These are phyloP conservation scores for Penicillium roqueforti DNA, from an alignment of 495 filamentous ascomycete genomes.

Conservation along the genomic window DNA sequence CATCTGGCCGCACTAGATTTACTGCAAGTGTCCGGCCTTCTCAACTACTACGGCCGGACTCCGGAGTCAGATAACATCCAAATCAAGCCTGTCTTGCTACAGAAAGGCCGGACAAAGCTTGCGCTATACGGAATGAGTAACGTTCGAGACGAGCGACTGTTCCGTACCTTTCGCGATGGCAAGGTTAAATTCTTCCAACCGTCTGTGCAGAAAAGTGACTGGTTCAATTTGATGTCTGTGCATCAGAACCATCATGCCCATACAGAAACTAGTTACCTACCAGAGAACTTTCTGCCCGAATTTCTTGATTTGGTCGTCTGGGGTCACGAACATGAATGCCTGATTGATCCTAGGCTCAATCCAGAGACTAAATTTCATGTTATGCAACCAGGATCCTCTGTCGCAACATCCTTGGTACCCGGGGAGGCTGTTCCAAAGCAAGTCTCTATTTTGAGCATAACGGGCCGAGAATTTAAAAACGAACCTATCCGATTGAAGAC, in stretches of 20 bases:
- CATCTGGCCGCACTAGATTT: slow-evolving; percentile 86
- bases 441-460: slow-evolving; percentile 78
- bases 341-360: slow-evolving; percentile 78
- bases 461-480: slow-evolving; percentile 74
- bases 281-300: slow-evolving; percentile 88
- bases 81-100: slow-evolving; percentile 84
- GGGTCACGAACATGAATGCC: slow-evolving; percentile 97
- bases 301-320: slow-evolving; percentile 91
- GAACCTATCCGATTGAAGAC: slow-evolving; percentile 80
- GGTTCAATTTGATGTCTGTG: slow-evolving; percentile 94
- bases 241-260: slow-evolving; percentile 96
- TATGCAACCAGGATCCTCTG: slow-evolving; percentile 95
- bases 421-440: slow-evolving; percentile 93
- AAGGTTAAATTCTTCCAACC: slow-evolving; percentile 93
- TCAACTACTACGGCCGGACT: slow-evolving; percentile 94
- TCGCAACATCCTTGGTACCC: slow-evolving; percentile 85
- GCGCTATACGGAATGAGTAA: slow-evolving; percentile 96
- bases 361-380: slow-evolving; percentile 87
- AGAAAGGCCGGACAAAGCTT: slow-evolving; percentile 91
- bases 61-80: slow-evolving; percentile 89
- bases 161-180: slow-evolving; percentile 86
- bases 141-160: slow-evolving; percentile 90
- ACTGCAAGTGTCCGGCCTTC: slow-evolving; percentile 80
- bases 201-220: slow-evolving; percentile 75
- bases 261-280: slow-evolving; percentile 83